phyloP scores from a whole-genome alignment of 129 eudicot genomes.

The Arctium lappa region DNA sequence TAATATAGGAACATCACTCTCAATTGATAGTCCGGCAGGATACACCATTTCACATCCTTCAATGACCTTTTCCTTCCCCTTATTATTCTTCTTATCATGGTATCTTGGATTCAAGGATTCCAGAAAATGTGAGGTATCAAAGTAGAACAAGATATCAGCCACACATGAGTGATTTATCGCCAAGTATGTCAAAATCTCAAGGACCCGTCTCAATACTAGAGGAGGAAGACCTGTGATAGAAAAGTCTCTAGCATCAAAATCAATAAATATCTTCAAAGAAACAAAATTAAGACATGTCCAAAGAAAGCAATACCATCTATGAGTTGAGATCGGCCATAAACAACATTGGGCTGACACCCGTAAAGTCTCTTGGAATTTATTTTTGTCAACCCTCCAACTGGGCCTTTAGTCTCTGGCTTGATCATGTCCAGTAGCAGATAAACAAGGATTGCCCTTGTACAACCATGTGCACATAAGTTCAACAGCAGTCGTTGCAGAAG shows the following conservation, averaged over 20 bases:
- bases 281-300: neutral
- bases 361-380: slow-evolving; percentile 74
- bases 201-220: slow-evolving; percentile 75
- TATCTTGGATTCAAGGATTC: slow-evolving; percentile 37
- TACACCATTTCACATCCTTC: slow-evolving; percentile 36
- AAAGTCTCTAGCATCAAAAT: neutral
- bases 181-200: slow-evolving; percentile 81
- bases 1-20: slow-evolving; percentile 60
- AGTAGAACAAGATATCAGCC: slow-evolving; percentile 69
- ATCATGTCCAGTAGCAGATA: slow-evolving; percentile 71
- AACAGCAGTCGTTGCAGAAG: slow-evolving; percentile 84
- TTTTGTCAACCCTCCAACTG: slow-evolving; percentile 41
- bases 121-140: slow-evolving; percentile 54
- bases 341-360: slow-evolving; percentile 90
- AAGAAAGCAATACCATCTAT: slow-evolving; percentile 50
- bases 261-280: slow-evolving; percentile 2
- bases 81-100: slow-evolving; percentile 45
- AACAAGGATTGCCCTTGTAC: slow-evolving; percentile 68
- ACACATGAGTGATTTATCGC: slow-evolving; percentile 88
- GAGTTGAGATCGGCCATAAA: slow-evolving; percentile 85
- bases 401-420: slow-evolving; percentile 65
- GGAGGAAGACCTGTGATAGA: slow-evolving; percentile 85
- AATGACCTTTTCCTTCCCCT: slow-evolving; percentile 73
- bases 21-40: slow-evolving; percentile 12
- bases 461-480: slow-evolving; percentile 81